Conservation (phyloP, 257 asterid genomes). For the Forsythia suspensa region DNA sequence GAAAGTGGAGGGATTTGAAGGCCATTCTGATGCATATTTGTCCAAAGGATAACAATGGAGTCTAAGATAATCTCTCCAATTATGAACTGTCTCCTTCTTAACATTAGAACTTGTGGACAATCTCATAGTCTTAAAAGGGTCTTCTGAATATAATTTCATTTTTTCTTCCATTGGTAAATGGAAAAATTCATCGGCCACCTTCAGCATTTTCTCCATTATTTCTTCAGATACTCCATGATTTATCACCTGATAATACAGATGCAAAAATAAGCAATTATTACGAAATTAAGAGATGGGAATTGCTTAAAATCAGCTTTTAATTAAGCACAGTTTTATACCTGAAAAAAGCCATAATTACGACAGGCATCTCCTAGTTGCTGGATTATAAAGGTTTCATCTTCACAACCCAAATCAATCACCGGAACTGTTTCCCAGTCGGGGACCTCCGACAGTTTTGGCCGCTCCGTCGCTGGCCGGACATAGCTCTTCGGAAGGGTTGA, state of each 20-base stretch:
- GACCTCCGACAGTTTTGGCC: conserved; percentile 59
- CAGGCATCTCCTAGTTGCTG: conserved; percentile 67
- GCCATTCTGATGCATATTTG: conserved; percentile 70
- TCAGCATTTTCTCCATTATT: conserved; percentile 52
- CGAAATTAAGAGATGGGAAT: too few relatives aligned
- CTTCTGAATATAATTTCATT: conserved; percentile 78
- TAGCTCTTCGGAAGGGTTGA: conserved; percentile 60
- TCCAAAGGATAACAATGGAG: conserved; percentile 89
- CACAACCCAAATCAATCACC: conserved; percentile 52
- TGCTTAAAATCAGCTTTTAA: background rate
- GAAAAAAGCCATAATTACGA: conserved; percentile 63
- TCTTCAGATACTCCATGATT: conserved; percentile 69
- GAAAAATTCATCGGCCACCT: conserved; percentile 58
- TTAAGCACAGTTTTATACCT: conserved; percentile 35
- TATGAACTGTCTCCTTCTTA: conserved; percentile 68
- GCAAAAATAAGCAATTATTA: background rate
- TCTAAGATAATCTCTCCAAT: conserved; percentile 94
- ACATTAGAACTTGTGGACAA: conserved; percentile 80
- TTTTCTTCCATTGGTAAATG: conserved; percentile 69
- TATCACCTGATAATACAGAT: conserved; percentile 45
- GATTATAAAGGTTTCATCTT: conserved; percentile 33
- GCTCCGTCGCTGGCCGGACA: conserved; percentile 69
- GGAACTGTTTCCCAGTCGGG: conserved; percentile 60
- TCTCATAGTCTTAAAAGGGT: conserved; percentile 66
- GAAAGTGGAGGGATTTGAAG: conserved; percentile 74